These are phyloP conservation scores for Mortierella sp. DNA, from an alignment of 371 early-diverging fungal genomes.

Conservation along the genomic window DNA sequence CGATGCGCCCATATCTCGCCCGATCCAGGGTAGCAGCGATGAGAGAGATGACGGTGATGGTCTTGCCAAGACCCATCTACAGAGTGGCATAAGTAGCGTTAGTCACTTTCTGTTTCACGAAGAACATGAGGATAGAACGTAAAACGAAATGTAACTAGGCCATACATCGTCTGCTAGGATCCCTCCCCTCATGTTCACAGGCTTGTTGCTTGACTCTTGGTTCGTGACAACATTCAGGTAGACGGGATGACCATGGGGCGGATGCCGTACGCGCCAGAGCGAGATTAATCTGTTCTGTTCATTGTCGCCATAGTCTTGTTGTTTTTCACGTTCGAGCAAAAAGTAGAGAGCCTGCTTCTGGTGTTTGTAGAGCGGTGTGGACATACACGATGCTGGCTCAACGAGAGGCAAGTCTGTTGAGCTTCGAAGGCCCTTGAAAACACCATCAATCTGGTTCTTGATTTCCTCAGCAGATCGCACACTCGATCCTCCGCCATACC, in stretches of 20 bases:
- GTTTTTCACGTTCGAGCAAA: conserved; percentile 62
- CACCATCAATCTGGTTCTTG: conserved; percentile 63
- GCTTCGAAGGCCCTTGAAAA: conserved; percentile 62
- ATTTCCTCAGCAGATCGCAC: conserved; percentile 42
- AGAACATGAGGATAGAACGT: background rate
- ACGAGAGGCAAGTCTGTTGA: conserved; percentile 59
- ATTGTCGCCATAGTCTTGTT: conserved; percentile 46
- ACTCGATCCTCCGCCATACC: conserved; percentile 18
- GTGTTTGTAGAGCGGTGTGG: conserved; percentile 63
- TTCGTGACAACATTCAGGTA: conserved; percentile 61
- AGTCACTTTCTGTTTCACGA: background rate
- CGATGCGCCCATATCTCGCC: conserved; percentile 8
- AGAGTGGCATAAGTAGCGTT: background rate
- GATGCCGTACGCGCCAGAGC: conserved; percentile 39
- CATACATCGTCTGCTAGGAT: conserved; percentile 38
- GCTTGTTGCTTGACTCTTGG: conserved; percentile 45
- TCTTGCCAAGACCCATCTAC: conserved; percentile 73
- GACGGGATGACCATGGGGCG: conserved; percentile 29
- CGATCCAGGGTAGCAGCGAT: conserved; percentile 50
- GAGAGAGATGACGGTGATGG: conserved; percentile 65
- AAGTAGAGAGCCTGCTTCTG: conserved; percentile 71
- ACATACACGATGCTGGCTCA: conserved; percentile 57
- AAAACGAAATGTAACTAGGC: background rate
- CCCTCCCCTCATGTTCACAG: conserved; percentile 39
- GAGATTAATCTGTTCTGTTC: conserved; percentile 29